These are phyloP conservation scores for Calocybe indica DNA, from an alignment of 768 basidiomycete genomes.

Conservation along the genomic window DNA sequence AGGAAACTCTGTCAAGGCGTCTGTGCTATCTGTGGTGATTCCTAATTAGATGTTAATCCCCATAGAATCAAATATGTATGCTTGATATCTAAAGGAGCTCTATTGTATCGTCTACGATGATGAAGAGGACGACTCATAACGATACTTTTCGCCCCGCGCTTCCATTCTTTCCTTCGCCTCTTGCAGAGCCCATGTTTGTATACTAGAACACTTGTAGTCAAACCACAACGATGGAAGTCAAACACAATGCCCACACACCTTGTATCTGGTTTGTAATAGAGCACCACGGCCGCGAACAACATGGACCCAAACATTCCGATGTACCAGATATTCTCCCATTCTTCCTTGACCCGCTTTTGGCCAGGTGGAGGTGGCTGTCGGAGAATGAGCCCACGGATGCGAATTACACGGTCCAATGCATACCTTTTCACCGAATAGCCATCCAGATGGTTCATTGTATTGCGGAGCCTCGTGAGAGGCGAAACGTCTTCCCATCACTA, in stretches of 20 bases:
- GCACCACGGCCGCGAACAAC: slow-evolving; percentile 64
- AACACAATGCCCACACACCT: slow-evolving; percentile 46
- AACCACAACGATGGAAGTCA: neutral
- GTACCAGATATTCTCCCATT: slow-evolving; percentile 91
- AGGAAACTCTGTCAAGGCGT: neutral
- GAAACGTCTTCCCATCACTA: slow-evolving; percentile 38
- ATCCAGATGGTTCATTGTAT: slow-evolving; percentile 86
- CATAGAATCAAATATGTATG: no score
- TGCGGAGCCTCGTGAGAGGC: slow-evolving; percentile 76
- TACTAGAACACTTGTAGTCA: slow-evolving; percentile 35
- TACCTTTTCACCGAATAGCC: slow-evolving; percentile 88
- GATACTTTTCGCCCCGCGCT: slow-evolving; percentile 84
- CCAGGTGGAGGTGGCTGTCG: slow-evolving; percentile 69
- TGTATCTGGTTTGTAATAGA: slow-evolving; percentile 92
- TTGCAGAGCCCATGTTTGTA: slow-evolving; percentile 87
- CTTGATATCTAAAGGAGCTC: neutral
- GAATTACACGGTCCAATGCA: slow-evolving; percentile 8
- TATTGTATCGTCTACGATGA: slow-evolving; percentile 18
- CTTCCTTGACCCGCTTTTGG: slow-evolving; percentile 81
- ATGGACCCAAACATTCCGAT: slow-evolving; percentile 88
- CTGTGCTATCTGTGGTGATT: no score
- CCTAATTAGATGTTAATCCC: no score
- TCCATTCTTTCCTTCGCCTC: slow-evolving; percentile 91
- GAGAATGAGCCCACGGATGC: slow-evolving; percentile 1
- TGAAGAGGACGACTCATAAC: slow-evolving; percentile 60